A percentile compares a stretch with the other conserved stretches of the same genome.
Evolutionary conservation across 1,284 basidiomycete species (phyloP).

Genomic region (Cutaneotrichosporon sp.): DNA sequence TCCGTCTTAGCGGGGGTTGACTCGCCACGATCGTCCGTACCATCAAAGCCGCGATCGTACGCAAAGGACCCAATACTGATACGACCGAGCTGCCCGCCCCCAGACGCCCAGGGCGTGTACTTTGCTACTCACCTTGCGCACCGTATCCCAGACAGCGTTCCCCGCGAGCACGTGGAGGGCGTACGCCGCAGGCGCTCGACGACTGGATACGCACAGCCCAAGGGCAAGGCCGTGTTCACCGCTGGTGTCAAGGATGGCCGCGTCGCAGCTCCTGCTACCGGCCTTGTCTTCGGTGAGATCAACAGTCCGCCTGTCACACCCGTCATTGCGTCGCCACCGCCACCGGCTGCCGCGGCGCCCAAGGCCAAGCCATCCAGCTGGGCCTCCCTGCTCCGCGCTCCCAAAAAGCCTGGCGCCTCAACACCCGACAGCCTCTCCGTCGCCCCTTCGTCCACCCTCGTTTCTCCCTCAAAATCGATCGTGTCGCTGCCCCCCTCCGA

Average conservation of each 20-base stretch:
- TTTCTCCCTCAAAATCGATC: slow-evolving; percentile 25
- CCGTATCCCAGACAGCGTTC: slow-evolving; percentile 14
- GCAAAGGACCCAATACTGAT: slow-evolving; percentile 10
- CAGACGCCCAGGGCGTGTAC: slow-evolving; percentile 12
- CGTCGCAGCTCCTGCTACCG: neutral
- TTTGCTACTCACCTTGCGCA: slow-evolving; percentile 15
- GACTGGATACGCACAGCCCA: slow-evolving; percentile 13
- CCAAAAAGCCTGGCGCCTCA: slow-evolving; percentile 6
- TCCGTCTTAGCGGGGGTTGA: slow-evolving; percentile 7
- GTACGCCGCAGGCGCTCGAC: slow-evolving; percentile 10
- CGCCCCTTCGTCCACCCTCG: slow-evolving; percentile 24
- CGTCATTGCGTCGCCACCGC: neutral
- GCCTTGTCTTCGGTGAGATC: slow-evolving; percentile 11
- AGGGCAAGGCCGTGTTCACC: slow-evolving; percentile 21
- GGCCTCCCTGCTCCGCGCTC: slow-evolving; percentile 61
- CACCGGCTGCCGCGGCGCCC: neutral
- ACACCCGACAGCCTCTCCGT: slow-evolving; percentile 19
- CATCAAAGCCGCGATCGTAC: neutral
- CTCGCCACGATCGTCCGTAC: slow-evolving; percentile 2
- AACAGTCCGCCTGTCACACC: neutral
- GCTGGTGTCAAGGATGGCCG: slow-evolving; percentile 13
- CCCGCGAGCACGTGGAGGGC: slow-evolving; percentile 12
- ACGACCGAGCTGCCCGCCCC: slow-evolving; percentile 16
- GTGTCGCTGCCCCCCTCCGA: slow-evolving; percentile 16
- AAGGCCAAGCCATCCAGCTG: slow-evolving; percentile 56